phyloP scores from a whole-genome alignment of 106 monocot genomes.

The Dactylorhiza incarnata region DNA sequence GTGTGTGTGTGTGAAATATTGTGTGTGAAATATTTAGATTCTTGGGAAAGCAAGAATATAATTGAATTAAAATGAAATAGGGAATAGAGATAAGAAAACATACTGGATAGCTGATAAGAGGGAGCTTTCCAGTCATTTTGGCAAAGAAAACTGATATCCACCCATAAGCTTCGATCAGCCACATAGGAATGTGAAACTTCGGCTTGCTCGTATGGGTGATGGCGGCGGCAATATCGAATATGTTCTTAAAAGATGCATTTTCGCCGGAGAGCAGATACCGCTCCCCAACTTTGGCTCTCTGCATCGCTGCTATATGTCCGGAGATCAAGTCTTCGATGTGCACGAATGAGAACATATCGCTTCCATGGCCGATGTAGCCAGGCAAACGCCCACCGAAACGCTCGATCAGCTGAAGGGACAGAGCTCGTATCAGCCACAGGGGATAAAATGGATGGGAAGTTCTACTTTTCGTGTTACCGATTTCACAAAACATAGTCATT shows the following conservation, averaged over 20 bases:
- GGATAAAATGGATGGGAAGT: background rate
- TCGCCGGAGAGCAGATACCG: slow-evolving; percentile 91
- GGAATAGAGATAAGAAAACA: slow-evolving; percentile 8
- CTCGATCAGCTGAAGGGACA: slow-evolving; percentile 62
- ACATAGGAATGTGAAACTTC: slow-evolving; percentile 71
- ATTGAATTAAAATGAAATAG: background rate
- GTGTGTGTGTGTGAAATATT: no score
- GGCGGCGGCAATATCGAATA: slow-evolving; percentile 58
- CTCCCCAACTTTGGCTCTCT: slow-evolving; percentile 69
- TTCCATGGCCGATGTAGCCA: slow-evolving; percentile 75
- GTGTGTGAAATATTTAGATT: no score
- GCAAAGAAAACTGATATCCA: slow-evolving; percentile 80
- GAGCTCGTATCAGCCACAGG: background rate
- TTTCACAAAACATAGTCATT: no score
- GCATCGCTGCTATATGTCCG: slow-evolving; percentile 81
- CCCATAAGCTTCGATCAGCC: slow-evolving; percentile 68
- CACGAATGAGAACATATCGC: slow-evolving; percentile 50
- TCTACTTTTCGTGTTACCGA: background rate
- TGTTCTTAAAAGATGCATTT: slow-evolving; percentile 55
- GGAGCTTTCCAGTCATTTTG: slow-evolving; percentile 73
- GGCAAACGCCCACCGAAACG: slow-evolving; percentile 85
- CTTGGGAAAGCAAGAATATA: background rate
- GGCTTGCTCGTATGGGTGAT: slow-evolving; percentile 70
- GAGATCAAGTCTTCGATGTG: slow-evolving; percentile 85
- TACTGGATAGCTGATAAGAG: slow-evolving; percentile 91